Evolutionary conservation across 1,284 basidiomycete genomes (phyloP).

Genomic region (Ceratobasidium sp.): DNA sequence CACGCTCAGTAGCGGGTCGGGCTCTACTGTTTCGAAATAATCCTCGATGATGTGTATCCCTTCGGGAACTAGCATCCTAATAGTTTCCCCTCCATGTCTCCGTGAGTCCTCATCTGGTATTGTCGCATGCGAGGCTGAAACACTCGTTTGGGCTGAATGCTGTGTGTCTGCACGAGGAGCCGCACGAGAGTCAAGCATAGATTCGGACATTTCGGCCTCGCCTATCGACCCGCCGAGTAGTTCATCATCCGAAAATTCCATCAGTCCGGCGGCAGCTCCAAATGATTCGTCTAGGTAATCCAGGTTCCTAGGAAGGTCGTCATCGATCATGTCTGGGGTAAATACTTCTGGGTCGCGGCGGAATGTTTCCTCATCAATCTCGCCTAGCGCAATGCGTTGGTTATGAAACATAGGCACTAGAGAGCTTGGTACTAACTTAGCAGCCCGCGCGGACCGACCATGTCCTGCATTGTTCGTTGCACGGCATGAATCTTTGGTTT

Average conservation of each 20-base stretch:
- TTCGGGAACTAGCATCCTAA: slow-evolving; percentile 74
- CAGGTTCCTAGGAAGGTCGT: slow-evolving; percentile 89
- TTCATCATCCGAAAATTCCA: slow-evolving; percentile 76
- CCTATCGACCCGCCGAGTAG: slow-evolving; percentile 75
- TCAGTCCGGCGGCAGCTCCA: slow-evolving; percentile 77
- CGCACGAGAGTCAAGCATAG: slow-evolving; percentile 52
- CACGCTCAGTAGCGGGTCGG: slow-evolving; percentile 56
- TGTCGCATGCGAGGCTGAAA: slow-evolving; percentile 41
- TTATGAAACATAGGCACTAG: neutral
- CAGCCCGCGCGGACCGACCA: slow-evolving; percentile 22
- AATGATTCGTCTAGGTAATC: slow-evolving; percentile 89
- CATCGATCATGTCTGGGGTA: slow-evolving; percentile 87
- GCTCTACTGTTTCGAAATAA: slow-evolving; percentile 74
- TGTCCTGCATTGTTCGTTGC: neutral
- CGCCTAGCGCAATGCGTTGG: slow-evolving; percentile 61
- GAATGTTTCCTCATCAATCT: slow-evolving; percentile 89
- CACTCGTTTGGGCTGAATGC: slow-evolving; percentile 15
- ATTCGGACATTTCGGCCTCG: slow-evolving; percentile 57
- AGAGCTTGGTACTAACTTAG: slow-evolving; percentile 31
- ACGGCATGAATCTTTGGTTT: slow-evolving; percentile 15
- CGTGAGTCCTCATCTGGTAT: slow-evolving; percentile 63
- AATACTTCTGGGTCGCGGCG: slow-evolving; percentile 71
- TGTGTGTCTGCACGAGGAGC: neutral
- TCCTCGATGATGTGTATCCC: slow-evolving; percentile 71
- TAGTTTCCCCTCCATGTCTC: slow-evolving; percentile 82